Conservation (phyloP, 257 asterid genomes). For the Buddleja alternifolia region DNA sequence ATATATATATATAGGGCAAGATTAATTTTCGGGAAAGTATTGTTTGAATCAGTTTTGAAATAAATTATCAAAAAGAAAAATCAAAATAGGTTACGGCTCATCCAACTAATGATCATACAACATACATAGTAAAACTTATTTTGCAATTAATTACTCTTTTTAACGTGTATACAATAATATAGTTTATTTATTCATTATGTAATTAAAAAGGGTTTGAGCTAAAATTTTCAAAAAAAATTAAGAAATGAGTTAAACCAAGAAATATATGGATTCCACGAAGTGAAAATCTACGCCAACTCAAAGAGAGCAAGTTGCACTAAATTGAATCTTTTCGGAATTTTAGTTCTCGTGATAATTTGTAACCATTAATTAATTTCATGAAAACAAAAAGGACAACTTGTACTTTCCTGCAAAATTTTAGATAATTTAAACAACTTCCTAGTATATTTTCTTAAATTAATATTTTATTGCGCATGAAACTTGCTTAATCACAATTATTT, state of each 20-base stretch:
- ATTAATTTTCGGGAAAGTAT: too few relatives aligned
- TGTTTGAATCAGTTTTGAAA: too few relatives aligned
- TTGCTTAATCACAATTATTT: conserved; percentile 19
- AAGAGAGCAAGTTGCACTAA: not conserved
- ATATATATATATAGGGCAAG: too few relatives aligned
- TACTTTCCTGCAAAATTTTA: conserved; percentile 25
- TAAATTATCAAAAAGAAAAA: too few relatives aligned
- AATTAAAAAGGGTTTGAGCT: too few relatives aligned
- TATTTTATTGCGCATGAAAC: conserved; percentile 21
- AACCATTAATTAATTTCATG: not conserved
- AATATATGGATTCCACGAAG: not conserved
- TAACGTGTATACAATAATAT: too few relatives aligned
- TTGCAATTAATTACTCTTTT: too few relatives aligned
- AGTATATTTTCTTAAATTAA: not conserved
- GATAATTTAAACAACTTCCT: conserved; percentile 16
- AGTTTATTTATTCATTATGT: too few relatives aligned
- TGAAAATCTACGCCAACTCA: not conserved
- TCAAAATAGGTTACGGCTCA: too few relatives aligned
- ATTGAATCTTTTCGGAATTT: conserved; percentile 9
- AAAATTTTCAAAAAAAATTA: too few relatives aligned
- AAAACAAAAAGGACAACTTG: conserved; percentile 1
- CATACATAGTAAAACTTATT: too few relatives aligned
- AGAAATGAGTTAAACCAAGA: not conserved
- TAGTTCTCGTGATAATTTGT: not conserved
- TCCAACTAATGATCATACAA: too few relatives aligned